A percentile compares a stretch with the other conserved stretches of the same genome.
These are phyloP conservation scores for Wickerhamiella azyma DNA, from an alignment of 805 yeast genomes.

Conservation along the genomic window DNA sequence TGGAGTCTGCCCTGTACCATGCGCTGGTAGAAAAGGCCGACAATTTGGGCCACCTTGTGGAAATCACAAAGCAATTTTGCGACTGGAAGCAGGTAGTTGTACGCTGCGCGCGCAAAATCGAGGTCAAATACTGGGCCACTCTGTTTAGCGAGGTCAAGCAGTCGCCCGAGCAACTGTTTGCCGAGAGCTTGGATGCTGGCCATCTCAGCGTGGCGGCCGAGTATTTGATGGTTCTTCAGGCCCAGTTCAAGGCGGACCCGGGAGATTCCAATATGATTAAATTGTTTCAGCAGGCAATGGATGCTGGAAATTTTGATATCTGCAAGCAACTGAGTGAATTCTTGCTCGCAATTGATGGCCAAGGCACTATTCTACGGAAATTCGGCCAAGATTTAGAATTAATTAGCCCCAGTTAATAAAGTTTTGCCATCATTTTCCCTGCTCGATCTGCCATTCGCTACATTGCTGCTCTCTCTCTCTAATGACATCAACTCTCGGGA, in stretches of 20 bases:
- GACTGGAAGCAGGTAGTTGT: slow-evolving; percentile 28
- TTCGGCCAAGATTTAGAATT: slow-evolving; percentile 8
- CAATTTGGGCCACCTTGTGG: slow-evolving; percentile 15
- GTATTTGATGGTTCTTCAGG: slow-evolving; percentile 28
- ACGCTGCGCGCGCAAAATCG: slow-evolving; percentile 45
- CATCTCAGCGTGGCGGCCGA: slow-evolving; percentile 30
- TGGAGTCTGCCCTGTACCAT: slow-evolving; percentile 29
- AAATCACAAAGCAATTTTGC: slow-evolving; percentile 25
- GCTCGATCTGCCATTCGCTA: background rate
- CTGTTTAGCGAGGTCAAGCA: slow-evolving; percentile 28
- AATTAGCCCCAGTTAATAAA: background rate
- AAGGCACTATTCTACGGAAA: background rate
- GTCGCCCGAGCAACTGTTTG: slow-evolving; percentile 24
- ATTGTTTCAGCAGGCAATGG: slow-evolving; percentile 26
- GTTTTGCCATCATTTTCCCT: background rate
- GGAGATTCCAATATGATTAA: slow-evolving; percentile 19
- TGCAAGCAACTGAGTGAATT: slow-evolving; percentile 29
- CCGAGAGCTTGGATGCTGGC: slow-evolving; percentile 24
- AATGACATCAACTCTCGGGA: background rate
- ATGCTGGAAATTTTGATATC: slow-evolving; percentile 24
- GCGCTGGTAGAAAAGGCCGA: slow-evolving; percentile 20
- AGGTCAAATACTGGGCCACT: slow-evolving; percentile 38
- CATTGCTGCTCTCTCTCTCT: too few relatives aligned
- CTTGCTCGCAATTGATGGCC: slow-evolving; percentile 13
- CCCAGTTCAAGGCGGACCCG: slow-evolving; percentile 17